Evolutionary conservation across 1,139 yeast genomes (phyloP).

Genomic region (Taphrina communis): DNA sequence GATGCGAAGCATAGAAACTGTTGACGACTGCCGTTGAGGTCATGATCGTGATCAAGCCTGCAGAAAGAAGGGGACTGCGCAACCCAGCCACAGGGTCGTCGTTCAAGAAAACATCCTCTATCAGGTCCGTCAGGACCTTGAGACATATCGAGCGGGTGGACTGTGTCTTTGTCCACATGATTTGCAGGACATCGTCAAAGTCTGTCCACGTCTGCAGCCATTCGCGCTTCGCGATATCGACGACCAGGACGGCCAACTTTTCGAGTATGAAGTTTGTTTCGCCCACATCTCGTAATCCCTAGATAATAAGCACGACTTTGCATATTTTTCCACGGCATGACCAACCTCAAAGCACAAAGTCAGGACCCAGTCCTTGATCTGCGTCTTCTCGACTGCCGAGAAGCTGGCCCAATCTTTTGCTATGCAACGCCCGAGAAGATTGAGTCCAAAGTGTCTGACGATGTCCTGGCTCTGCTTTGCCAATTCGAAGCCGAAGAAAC

Average conservation of each 20-base stretch:
- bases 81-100: conserved; percentile 90
- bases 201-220: conserved; percentile 91
- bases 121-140: conserved; percentile 78
- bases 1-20: conserved; percentile 57
- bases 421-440: conserved; percentile 76
- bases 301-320: neutral
- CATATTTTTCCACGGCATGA: conserved; percentile 44
- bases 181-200: conserved; percentile 79
- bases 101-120: conserved; percentile 89
- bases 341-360: conserved; percentile 68
- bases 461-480: conserved; percentile 57
- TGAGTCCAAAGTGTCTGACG: conserved; percentile 88
- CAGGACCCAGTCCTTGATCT: conserved; percentile 82
- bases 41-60: conserved; percentile 51
- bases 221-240: conserved; percentile 83
- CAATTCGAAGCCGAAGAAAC: conserved; percentile 47
- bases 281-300: conserved; percentile 30
- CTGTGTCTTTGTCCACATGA: conserved; percentile 64
- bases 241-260: conserved; percentile 90
- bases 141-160: conserved; percentile 75
- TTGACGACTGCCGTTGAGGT: conserved; percentile 81
- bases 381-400: conserved; percentile 68
- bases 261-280: conserved; percentile 61
- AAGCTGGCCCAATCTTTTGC: conserved; percentile 61
- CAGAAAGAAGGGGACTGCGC: conserved; percentile 76